A percentile compares a stretch with the other conserved stretches of the same genome.
These are phyloP conservation scores for Monilinia polystroma DNA, from an alignment of 2,329 filamentous ascomycete species.

Conservation along the genomic window DNA sequence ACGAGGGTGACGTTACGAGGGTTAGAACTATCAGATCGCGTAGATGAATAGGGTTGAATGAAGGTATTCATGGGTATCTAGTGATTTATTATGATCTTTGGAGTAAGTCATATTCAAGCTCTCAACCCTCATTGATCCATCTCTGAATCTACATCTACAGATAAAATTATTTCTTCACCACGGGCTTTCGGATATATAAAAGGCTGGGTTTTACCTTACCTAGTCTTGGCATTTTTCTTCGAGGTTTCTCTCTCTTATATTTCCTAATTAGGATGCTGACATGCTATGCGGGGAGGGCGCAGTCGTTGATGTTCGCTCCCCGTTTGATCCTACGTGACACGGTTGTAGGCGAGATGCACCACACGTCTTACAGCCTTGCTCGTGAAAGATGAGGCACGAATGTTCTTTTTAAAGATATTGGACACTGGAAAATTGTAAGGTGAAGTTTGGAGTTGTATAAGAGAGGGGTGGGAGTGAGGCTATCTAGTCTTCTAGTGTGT, in stretches of 20 bases:
- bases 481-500: neutral
- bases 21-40: no score
- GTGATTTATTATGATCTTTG: no score
- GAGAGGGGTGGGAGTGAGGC: neutral
- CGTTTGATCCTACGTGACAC: slow-evolving; percentile 7
- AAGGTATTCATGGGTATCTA: no score
- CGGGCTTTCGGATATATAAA: no score
- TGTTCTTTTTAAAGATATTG: neutral
- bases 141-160: no score
- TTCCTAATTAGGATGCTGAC: neutral
- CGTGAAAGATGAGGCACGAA: neutral
- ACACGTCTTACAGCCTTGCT: neutral
- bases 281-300: neutral
- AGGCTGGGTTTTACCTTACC: no score
- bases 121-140: no score
- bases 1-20: no score
- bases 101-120: no score
- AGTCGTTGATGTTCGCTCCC: neutral
- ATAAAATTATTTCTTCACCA: no score
- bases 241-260: neutral
- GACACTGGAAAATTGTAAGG: neutral
- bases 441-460: neutral
- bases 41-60: no score
- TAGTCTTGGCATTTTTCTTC: neutral
- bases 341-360: neutral